Conservation (phyloP, 768 basidiomycete genomes). For the Cubamyces lactineus region DNA sequence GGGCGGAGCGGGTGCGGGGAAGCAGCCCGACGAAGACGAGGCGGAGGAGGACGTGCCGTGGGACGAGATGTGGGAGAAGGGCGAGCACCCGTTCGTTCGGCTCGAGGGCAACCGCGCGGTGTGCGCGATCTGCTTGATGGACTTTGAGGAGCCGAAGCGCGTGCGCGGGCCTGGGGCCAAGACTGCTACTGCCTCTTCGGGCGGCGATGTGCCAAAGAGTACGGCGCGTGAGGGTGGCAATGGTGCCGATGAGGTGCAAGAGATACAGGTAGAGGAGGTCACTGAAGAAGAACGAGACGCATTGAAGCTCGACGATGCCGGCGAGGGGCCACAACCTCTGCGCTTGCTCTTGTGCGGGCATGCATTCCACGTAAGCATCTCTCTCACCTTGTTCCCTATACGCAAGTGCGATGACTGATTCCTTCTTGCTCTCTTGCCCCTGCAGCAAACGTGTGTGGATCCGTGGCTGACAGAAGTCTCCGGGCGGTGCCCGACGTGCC, state of each 20-base stretch:
- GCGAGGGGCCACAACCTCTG: constrained; percentile 76
- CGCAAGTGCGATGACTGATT: no score
- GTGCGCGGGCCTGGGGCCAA: constrained; percentile 38
- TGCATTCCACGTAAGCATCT: constrained; percentile 79
- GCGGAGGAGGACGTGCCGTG: constrained; percentile 54
- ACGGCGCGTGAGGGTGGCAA: background rate
- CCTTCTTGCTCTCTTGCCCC: constrained; percentile 14
- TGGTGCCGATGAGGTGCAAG: constrained; percentile 33
- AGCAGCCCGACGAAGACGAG: constrained; percentile 20
- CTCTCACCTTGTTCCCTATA: background rate
- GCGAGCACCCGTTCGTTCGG: constrained; percentile 79
- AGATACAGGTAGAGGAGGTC: constrained; percentile 33
- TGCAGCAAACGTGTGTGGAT: constrained; percentile 80
- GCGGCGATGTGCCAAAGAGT: background rate
- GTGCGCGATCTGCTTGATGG: constrained; percentile 84
- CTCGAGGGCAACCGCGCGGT: constrained; percentile 83
- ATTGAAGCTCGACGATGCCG: constrained; percentile 68
- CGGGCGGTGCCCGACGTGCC: constrained; percentile 88
- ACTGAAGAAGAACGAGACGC: constrained; percentile 46
- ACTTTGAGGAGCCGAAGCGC: constrained; percentile 74
- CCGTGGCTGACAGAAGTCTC: constrained; percentile 87
- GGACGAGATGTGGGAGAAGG: constrained; percentile 80
- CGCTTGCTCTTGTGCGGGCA: constrained; percentile 80
- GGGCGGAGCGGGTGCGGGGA: constrained; percentile 16
- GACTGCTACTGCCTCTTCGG: constrained; percentile 10